Conservation (phyloP, 2,329 filamentous ascomycete genomes). For the Coniochaeta sp. region DNA sequence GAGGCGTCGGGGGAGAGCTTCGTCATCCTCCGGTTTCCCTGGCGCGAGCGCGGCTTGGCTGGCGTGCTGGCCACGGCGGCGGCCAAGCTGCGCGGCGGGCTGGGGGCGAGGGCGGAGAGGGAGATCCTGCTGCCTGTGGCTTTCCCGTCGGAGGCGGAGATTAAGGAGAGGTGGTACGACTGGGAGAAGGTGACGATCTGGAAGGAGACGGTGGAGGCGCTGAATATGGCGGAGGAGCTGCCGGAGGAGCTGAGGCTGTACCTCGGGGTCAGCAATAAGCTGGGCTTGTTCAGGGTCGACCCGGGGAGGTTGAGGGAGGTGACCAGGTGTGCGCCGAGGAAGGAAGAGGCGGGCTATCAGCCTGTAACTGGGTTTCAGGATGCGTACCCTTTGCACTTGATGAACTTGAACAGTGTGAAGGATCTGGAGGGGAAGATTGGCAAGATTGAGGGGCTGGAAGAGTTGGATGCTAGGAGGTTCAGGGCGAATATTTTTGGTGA, state of each 20-base stretch:
- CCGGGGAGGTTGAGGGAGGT: slow-evolving; percentile 49
- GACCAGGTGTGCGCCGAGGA: slow-evolving; percentile 49
- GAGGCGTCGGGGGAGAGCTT: slow-evolving; percentile 44
- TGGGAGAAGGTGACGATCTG: slow-evolving; percentile 58
- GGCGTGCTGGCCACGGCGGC: slow-evolving; percentile 35
- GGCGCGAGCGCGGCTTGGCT: slow-evolving; percentile 39
- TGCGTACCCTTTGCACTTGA: slow-evolving; percentile 63
- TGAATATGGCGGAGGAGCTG: slow-evolving; percentile 51
- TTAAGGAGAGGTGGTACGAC: slow-evolving; percentile 49
- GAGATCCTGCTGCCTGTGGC: slow-evolving; percentile 61
- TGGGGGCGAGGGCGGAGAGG: slow-evolving; percentile 45
- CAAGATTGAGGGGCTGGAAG: slow-evolving; percentile 35
- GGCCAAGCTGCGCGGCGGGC: slow-evolving; percentile 43
- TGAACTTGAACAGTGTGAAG: slow-evolving; percentile 57
- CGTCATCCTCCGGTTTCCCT: slow-evolving; percentile 61
- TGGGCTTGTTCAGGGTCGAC: slow-evolving; percentile 64
- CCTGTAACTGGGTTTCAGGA: slow-evolving; percentile 63
- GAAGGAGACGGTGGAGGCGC: slow-evolving; percentile 45
- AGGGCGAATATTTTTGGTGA: slow-evolving; percentile 64
- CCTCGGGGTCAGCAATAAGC: slow-evolving; percentile 56
- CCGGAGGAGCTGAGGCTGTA: slow-evolving; percentile 56
- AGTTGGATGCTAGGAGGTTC: slow-evolving; percentile 57
- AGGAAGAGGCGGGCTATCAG: slow-evolving; percentile 53
- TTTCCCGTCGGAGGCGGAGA: slow-evolving; percentile 49
- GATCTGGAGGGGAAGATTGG: slow-evolving; percentile 51